Conservation (phyloP, 306 rosid species). For the Arachis hypogaea region DNA sequence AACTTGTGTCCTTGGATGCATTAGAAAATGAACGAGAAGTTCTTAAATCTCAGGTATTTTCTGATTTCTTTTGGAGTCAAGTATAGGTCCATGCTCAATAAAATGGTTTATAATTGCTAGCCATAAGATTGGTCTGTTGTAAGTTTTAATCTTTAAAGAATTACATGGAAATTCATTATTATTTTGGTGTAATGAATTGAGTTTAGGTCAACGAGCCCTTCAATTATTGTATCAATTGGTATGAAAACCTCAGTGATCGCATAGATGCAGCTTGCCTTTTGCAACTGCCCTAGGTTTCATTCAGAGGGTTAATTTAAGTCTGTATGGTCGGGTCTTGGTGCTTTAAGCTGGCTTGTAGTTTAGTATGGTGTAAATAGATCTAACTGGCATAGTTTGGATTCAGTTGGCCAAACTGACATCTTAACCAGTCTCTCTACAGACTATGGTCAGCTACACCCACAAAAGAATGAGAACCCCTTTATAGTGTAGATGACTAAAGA, state of each 20-base stretch:
- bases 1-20: conserved; percentile 78
- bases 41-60: conserved; percentile 86
- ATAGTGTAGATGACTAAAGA: background rate
- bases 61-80: conserved; percentile 15
- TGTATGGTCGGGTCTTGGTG: conserved; percentile 20
- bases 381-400: conserved; percentile 7
- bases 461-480: conserved; percentile 14
- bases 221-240: background rate
- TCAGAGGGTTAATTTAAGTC: conserved; percentile 6
- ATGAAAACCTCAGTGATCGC: conserved; percentile 21
- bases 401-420: conserved; percentile 23
- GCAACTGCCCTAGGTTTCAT: conserved; percentile 15
- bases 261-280: background rate
- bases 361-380: conserved; percentile 9
- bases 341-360: conserved; percentile 30
- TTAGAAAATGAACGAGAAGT: conserved; percentile 79
- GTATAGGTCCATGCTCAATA: conserved; percentile 1
- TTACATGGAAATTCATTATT: conserved; percentile 2
- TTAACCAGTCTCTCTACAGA: conserved; percentile 20
- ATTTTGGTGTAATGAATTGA: background rate
- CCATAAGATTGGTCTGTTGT: conserved; percentile 18
- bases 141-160: conserved; percentile 3
- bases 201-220: conserved; percentile 5
- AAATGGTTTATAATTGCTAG: conserved; percentile 9
- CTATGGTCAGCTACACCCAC: conserved; percentile 14